Conservation (phyloP, 257 asterid species). For the Ilex asprella region DNA sequence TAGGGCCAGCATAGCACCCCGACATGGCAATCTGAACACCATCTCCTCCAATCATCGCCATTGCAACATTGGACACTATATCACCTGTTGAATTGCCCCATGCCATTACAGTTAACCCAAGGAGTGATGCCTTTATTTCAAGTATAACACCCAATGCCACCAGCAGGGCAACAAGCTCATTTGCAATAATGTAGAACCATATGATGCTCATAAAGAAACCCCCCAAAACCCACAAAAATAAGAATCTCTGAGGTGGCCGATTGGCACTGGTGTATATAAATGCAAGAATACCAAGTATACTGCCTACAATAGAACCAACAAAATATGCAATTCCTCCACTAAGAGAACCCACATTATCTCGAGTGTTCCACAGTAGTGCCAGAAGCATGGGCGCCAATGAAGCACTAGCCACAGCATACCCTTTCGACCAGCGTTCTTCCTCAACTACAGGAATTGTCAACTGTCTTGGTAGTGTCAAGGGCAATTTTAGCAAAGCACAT, state of each 20-base stretch:
- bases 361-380: constrained; percentile 45
- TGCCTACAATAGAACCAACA: constrained; percentile 28
- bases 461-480: constrained; percentile 55
- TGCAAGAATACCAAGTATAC: constrained; percentile 44
- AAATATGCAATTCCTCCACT: constrained; percentile 17
- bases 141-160: constrained; percentile 56
- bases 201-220: constrained; percentile 76
- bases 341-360: constrained; percentile 6
- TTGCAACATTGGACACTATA: constrained; percentile 66
- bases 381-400: constrained; percentile 52
- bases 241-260: constrained; percentile 42
- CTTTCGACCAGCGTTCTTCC: constrained; percentile 71
- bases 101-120: constrained; percentile 62
- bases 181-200: constrained; percentile 76
- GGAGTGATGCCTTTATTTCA: constrained; percentile 45
- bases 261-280: constrained; percentile 29
- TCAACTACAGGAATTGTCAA: constrained; percentile 71
- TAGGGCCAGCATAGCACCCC: constrained; percentile 81
- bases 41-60: constrained; percentile 51
- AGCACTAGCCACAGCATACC: constrained; percentile 54
- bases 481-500: constrained; percentile 41
- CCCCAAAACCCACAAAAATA: constrained; percentile 67
- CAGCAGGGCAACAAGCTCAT: constrained; percentile 66
- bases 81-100: constrained; percentile 97
- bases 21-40: constrained; percentile 85